Base-by-base conservation (phyloP, 2,329 filamentous ascomycete genomes). In the Hypomyces rosellus region DNA sequence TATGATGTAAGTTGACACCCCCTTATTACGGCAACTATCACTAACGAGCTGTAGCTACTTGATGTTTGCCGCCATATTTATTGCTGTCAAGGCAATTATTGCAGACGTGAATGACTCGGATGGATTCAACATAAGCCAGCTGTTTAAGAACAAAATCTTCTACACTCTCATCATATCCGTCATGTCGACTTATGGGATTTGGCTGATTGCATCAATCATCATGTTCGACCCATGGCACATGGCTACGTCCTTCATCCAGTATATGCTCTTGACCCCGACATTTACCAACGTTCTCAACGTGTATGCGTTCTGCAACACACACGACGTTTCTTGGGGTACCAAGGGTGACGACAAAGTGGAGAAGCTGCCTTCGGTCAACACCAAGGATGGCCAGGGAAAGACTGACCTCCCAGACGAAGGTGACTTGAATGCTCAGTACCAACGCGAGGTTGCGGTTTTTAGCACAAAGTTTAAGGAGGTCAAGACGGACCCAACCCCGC, bases 191-290 rank as follows among this genome's bases (percentile, higher is more conserved):
- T 99, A 93, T 65, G 78, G 95, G 55, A 84, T 99, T 62, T 99
- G 91, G 86, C 80, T 97, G 53, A 72, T 99, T 46, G 87, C 89
- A 1, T 96, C 90, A 8, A 77, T 99, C 57, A 76, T 99, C 59
- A 97, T 97, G 84, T 84, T 97, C 69, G 93, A 99, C 67, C 93
- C 93, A 4, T 99, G 93, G 92, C 93, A 99, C 73, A 97, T 99
- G 90, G 79, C 96, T 68, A 97, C 93, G n/a, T 85, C 86, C 51
- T 89, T 97, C 69, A 69, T 90, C 45, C 93, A 97, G 79, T 99
- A 99, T 68, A 84, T 97, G 60, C 81, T 97, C 39, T 79, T 99
- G 51, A 96, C 91, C 1, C 93, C 93, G 0, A 96, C 91, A 1
- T 99, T 96, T 72, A 95, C 95, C 74, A 99, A 97, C 70, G 91